Conservation (phyloP, 306 rosid genomes). For the Cucumis sativus region DNA sequence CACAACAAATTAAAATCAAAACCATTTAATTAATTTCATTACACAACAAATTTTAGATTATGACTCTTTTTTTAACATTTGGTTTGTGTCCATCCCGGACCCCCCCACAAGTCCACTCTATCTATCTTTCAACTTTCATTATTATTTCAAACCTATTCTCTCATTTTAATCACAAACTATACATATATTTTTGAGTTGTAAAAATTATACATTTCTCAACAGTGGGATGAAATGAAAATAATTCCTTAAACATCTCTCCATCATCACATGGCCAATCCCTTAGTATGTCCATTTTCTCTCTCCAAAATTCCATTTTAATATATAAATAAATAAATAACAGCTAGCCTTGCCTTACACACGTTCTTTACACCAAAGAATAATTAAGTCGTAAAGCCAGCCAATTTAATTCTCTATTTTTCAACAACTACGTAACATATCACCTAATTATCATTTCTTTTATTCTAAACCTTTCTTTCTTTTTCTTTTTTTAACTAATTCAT, state of each 20-base stretch:
- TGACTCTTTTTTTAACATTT: not conserved
- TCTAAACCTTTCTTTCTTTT: too few species aligned
- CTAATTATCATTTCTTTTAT: not conserved
- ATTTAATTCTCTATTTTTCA: not conserved
- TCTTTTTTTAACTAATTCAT: not conserved
- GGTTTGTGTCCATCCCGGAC: not conserved
- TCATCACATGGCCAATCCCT: not conserved
- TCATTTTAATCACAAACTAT: too few species aligned
- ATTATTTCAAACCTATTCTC: too few species aligned
- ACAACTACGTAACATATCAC: not conserved
- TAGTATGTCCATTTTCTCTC: not conserved
- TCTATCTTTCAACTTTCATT: not conserved
- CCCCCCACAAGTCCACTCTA: not conserved
- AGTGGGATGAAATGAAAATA: too few species aligned
- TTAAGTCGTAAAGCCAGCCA: not conserved
- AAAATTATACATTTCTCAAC: too few species aligned
- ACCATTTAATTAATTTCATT: not conserved
- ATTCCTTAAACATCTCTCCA: too few species aligned
- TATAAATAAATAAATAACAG: not conserved
- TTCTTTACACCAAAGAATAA: not conserved
- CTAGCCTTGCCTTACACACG: not conserved
- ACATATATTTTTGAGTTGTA: too few species aligned
- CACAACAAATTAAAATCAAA: not conserved
- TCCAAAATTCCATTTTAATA: not conserved
- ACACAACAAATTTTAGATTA: not conserved